phyloP scores from a whole-genome alignment of 2,329 filamentous ascomycete species.

The Fusarium subglutinans region DNA sequence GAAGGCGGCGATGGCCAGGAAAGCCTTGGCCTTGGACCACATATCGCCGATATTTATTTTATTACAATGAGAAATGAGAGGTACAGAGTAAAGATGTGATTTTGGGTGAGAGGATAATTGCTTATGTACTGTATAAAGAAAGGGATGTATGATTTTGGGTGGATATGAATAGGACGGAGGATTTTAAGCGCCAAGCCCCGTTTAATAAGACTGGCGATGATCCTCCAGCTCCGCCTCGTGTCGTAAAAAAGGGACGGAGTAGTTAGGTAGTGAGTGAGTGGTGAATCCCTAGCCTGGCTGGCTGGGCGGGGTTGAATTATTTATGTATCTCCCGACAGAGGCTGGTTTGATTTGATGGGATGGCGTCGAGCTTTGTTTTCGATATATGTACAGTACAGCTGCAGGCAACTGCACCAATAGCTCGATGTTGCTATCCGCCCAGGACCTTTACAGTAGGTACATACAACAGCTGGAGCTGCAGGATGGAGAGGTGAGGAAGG shows the following conservation, averaged over 20 bases:
- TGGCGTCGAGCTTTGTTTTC: conserved; percentile 12
- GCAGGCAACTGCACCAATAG: neutral
- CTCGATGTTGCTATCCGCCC: neutral
- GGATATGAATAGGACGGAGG: conserved; percentile 10
- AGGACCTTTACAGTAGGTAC: neutral
- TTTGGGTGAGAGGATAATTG: neutral
- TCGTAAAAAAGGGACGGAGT: neutral
- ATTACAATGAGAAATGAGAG: neutral
- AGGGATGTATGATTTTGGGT: neutral
- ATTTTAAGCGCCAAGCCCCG: conserved; percentile 21
- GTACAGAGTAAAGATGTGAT: neutral
- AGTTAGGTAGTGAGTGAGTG: neutral
- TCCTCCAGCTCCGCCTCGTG: conserved; percentile 23
- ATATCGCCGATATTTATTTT: conserved; percentile 25
- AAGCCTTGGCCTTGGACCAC: conserved; percentile 43
- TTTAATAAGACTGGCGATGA: conserved; percentile 40
- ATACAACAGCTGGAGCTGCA: neutral
- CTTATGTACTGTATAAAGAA: conserved; percentile 2
- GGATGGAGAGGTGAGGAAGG: neutral
- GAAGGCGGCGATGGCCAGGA: conserved; percentile 53
- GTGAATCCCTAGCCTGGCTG: conserved; percentile 5
- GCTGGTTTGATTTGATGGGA: conserved; percentile 10
- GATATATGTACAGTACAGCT: conserved; percentile 10
- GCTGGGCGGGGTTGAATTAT: neutral
- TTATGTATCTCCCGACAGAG: neutral